A percentile compares a stretch with the other conserved stretches of the same genome.
These are phyloP conservation scores for Cantharellus cinnabarinus DNA, from an alignment of 768 basidiomycete genomes.

Conservation along the genomic window DNA sequence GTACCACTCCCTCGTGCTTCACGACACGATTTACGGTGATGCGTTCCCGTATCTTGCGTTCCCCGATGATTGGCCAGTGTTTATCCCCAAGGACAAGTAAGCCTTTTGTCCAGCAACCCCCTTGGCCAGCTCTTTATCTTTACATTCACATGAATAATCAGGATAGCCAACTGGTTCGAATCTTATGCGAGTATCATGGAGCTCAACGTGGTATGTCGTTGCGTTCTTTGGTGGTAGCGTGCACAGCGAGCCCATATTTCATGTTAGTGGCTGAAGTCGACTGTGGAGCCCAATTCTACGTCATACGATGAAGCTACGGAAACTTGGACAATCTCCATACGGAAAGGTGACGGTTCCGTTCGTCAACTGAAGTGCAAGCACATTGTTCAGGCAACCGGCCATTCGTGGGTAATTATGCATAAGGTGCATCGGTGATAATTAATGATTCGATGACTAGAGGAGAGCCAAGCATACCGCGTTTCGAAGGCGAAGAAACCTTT, in stretches of 20 bases:
- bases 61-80: conserved; percentile 6
- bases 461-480: background rate
- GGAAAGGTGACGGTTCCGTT: background rate
- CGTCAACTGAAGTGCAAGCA: background rate
- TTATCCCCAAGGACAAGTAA: background rate
- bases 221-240: background rate
- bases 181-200: conserved; percentile 3
- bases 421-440: background rate
- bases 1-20: conserved; percentile 1
- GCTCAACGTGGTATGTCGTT: conserved; percentile 1
- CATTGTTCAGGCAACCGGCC: background rate
- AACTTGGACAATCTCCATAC: background rate
- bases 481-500: conserved; percentile 12
- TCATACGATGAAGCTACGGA: background rate
- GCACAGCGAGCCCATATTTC: background rate
- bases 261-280: background rate
- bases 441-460: background rate
- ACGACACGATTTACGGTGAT: background rate
- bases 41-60: background rate
- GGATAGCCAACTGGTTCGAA: conserved; percentile 4
- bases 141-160: too few species aligned
- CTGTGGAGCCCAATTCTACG: background rate
- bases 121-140: too few species aligned
- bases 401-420: background rate
- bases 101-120: background rate